These are phyloP conservation scores for Sporothrix euskadiensis DNA, from an alignment of 2,329 filamentous ascomycete genomes.

Conservation along the genomic window DNA sequence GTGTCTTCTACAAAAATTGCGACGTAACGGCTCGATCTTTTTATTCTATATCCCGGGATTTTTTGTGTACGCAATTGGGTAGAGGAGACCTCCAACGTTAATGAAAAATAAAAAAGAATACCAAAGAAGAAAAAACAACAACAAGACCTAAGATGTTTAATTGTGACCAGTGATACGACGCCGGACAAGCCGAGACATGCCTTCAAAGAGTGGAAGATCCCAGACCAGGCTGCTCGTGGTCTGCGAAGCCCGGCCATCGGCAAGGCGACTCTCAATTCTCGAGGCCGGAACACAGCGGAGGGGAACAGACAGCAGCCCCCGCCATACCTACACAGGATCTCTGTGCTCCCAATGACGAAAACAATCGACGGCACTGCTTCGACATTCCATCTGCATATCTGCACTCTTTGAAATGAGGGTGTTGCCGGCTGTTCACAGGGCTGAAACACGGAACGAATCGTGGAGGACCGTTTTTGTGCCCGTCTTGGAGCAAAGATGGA, in stretches of 20 bases:
- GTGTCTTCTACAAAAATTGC: not conserved
- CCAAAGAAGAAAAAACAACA: not conserved
- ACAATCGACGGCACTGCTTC: not conserved
- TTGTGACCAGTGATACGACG: not conserved
- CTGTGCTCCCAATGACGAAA: not conserved
- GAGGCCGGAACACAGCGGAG: not conserved
- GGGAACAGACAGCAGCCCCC: not conserved
- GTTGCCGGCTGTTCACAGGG: conserved; percentile 20
- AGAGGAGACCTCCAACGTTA: not conserved
- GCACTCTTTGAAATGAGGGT: not conserved
- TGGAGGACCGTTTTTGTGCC: not conserved
- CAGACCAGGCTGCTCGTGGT: no score
- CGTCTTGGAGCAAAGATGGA: not conserved
- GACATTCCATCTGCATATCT: not conserved
- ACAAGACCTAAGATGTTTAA: not conserved
- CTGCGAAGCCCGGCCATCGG: not conserved
- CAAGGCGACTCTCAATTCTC: no score
- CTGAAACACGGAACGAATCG: conserved; percentile 21
- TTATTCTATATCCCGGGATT: conserved; percentile 16
- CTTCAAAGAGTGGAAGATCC: not conserved
- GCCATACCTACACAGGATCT: not conserved
- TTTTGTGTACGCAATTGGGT: conserved; percentile 21
- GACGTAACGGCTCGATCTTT: not conserved
- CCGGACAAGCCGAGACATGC: not conserved
- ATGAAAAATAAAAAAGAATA: conserved; percentile 21